Base-by-base conservation (phyloP, 495 filamentous ascomycete genomes). In the Podospora didyma region DNA sequence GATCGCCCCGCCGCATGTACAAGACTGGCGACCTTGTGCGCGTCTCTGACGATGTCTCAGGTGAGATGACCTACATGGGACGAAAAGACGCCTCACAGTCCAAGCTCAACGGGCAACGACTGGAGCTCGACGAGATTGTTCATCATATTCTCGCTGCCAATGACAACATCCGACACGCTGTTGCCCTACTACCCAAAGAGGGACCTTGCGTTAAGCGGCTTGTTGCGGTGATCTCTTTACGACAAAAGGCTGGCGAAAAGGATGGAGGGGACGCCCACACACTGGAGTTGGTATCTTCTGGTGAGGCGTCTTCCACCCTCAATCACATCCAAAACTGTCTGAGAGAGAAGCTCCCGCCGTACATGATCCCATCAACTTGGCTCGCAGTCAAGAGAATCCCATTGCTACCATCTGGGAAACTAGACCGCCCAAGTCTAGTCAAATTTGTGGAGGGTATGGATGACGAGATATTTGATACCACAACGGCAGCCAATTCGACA, bases 11-110 rank as follows among this genome's bases (percentile, higher is more conserved):
- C 3, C 62, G 65, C 6, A 61, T 86, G 21, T 86, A 86, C 68
- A 83, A 82, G 63, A 85, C 83, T 1, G 82, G 83, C 7, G 82
- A 86, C 53, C 58, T 85, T 48, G 82, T 79, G 10, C 73, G 78
- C 17, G 84, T 84, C 59, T 66, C 73, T 37, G 35, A 28, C 2
- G 69, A 64, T 14, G n/a, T n/a, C n/a, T n/a, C n/a, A n/a, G 79
- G 82, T 14, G 70, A 76, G 12, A 64, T 85, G 46, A 73, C 73
- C 24, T 83, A 80, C 60, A 62, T 85, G n/a, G 66, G 66, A 2
- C 59, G 68, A 2, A 71, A 67, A 41, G 67, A 71, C 34, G 58
- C 60, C 4, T n/a, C n/a, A n/a, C 71, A 74, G 47, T 60, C 70
- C 58, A 75, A 75, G 56, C 49, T 76, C 46, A 65, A 69, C 39